Conservation (phyloP, 2,329 filamentous ascomycete species). For the Xylaria hypoxylon region DNA sequence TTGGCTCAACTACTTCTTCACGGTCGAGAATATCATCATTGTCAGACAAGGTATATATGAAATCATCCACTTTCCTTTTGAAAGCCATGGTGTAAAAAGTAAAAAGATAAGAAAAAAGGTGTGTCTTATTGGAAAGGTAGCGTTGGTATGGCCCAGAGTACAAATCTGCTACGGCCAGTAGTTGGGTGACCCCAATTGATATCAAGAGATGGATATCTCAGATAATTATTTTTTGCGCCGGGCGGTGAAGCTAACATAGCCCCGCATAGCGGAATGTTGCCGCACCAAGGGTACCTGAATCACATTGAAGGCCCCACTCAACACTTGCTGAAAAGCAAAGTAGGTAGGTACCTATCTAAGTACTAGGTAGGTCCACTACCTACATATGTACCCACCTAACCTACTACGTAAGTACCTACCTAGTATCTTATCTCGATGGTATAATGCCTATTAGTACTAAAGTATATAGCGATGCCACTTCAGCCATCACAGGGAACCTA, state of each 20-base stretch:
- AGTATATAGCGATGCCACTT: too few relatives aligned
- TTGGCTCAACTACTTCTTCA: conserved; percentile 59
- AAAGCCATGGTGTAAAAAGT: conserved; percentile 41
- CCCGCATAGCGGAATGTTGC: conserved; percentile 33
- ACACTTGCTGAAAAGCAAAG: too few relatives aligned
- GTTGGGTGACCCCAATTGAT: conserved; percentile 13
- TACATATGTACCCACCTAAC: too few relatives aligned
- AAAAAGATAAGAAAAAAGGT: background rate
- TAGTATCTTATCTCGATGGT: too few relatives aligned
- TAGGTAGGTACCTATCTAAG: too few relatives aligned
- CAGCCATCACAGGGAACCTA: too few relatives aligned
- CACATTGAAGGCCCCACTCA: too few relatives aligned
- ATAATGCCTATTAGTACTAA: too few relatives aligned
- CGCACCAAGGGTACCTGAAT: background rate
- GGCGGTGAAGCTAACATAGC: conserved; percentile 41
- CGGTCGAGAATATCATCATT: conserved; percentile 65
- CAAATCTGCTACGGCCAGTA: background rate
- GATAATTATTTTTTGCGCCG: conserved; percentile 46
- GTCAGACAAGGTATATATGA: conserved; percentile 70
- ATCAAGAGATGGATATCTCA: conserved; percentile 25
- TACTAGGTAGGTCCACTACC: too few relatives aligned
- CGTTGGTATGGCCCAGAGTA: background rate
- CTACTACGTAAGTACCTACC: too few relatives aligned
- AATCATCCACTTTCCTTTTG: conserved; percentile 68
- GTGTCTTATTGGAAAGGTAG: background rate